Percentiles rank a stretch among this genome's conserved stretches.
phyloP scores from a whole-genome alignment of 2,329 filamentous ascomycete species.

The Penicillium sp. region DNA sequence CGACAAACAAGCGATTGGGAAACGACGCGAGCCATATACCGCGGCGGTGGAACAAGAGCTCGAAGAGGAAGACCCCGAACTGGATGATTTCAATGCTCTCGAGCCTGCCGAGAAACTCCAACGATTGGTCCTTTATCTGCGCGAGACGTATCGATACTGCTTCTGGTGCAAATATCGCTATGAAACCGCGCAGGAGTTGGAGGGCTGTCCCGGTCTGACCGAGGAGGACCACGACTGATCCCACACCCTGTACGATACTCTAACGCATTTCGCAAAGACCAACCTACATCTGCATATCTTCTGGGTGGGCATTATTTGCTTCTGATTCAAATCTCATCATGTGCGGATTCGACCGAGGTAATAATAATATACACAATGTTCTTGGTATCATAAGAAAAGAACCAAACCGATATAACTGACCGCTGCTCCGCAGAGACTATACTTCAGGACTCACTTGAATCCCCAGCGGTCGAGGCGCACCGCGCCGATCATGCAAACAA shows the following conservation, averaged over 20 bases:
- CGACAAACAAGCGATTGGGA: slow-evolving; percentile 63
- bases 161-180: slow-evolving; percentile 94
- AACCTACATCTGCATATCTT: not conserved
- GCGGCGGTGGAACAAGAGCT: slow-evolving; percentile 48
- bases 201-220: slow-evolving; percentile 78
- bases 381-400: slow-evolving; percentile 22
- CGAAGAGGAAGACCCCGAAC: slow-evolving; percentile 68
- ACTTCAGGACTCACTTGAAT: not conserved
- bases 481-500: slow-evolving; percentile 10
- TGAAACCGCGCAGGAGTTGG: slow-evolving; percentile 59
- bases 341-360: slow-evolving; percentile 9
- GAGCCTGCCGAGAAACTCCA: slow-evolving; percentile 60
- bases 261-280: not conserved
- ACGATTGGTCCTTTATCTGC: slow-evolving; percentile 62
- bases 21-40: slow-evolving; percentile 38
- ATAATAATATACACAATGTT: slow-evolving; percentile 18
- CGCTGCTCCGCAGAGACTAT: slow-evolving; percentile 1
- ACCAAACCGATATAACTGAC: slow-evolving; percentile 2
- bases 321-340: slow-evolving; percentile 2
- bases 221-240: slow-evolving; percentile 73
- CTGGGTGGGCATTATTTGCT: not conserved
- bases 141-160: slow-evolving; percentile 72
- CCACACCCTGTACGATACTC: not conserved
- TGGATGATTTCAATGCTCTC: slow-evolving; percentile 71
- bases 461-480: slow-evolving; percentile 4